Evolutionary conservation across 139 green algal genomes (phyloP), one percentile per base, ranked within the genome.

Genomic region (Coelastrella sp.): DNA sequence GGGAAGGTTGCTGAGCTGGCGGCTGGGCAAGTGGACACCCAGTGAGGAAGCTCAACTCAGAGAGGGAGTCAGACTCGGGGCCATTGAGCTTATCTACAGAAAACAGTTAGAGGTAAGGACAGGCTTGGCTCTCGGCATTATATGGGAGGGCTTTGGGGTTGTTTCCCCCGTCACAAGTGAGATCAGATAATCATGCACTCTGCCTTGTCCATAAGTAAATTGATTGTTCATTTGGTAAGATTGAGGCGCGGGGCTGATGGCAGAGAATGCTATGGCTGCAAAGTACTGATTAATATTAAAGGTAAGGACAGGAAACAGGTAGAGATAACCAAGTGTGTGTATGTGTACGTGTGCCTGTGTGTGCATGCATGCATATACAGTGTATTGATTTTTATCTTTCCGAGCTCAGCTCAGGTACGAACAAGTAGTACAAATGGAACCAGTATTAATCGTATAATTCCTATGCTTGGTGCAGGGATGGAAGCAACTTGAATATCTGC

Each of bases 11-110:
- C 74, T 68, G 82, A 56, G 49, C 24, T 78, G 82, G 27, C 82
- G 82, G 25, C 65, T 87, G 82, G 82, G 82, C 65, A 27, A 14
- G 15, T 87, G 82, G 82, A 66, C 82, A 6, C 63, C 82, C 9
- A 49, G 24, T 56, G 82, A 87, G 27, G 63, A 87, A 15, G 63
- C 63, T 8, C 25, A 73, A n/a, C 15, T 87, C 63, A 15, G 82
- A 11, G 27, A 87, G 65, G 82, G 49, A 19, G 82, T 87, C 60
- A 56, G 82, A 49, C 82, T 87, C 14, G 82, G 25, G 14, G 82
- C 82, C 7, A 79, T 87, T 24, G 74, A 87, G 25, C 17, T 87
- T 15, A 14, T 87, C 20, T 87, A 87, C 19, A 63, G 27, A 65
- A 10, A 27, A 58, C 27, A 78, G 25, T 20, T 87, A 24, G 24